These are phyloP conservation scores for Phytophthora palmivora DNA, from an alignment of 352 stramenopile genomes.

Conservation along the genomic window DNA sequence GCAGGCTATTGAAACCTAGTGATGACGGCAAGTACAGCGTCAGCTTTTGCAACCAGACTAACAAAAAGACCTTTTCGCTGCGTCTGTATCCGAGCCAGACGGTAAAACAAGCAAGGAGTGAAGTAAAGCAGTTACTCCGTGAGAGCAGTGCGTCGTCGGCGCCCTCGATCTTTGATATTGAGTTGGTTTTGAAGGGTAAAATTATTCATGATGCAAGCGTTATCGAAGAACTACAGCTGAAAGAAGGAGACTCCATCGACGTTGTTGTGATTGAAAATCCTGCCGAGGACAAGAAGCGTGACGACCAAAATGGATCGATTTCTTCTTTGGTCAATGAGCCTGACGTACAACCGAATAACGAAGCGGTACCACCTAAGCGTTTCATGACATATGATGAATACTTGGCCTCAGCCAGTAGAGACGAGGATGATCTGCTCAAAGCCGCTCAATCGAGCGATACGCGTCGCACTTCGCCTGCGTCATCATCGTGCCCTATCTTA, in stretches of 20 bases:
- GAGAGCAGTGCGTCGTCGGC: conserved; percentile 44
- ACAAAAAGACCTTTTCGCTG: conserved; percentile 75
- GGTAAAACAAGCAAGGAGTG: conserved; percentile 59
- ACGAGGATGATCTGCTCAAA: conserved; percentile 52
- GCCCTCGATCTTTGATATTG: conserved; percentile 54
- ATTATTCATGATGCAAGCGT: conserved; percentile 55
- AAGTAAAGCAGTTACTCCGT: conserved; percentile 67
- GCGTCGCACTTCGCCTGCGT: conserved; percentile 18
- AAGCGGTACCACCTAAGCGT: conserved; percentile 47
- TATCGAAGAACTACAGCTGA: conserved; percentile 63
- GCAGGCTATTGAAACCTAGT: conserved; percentile 47
- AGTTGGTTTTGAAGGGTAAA: conserved; percentile 67
- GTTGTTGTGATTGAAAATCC: conserved; percentile 77
- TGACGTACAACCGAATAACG: conserved; percentile 30
- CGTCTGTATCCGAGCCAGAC: conserved; percentile 56
- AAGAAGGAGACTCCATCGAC: conserved; percentile 70
- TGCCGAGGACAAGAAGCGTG: conserved; percentile 35
- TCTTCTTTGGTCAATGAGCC: conserved; percentile 43
- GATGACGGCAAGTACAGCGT: conserved; percentile 67
- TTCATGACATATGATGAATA: conserved; percentile 89
- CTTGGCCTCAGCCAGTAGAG: conserved; percentile 65
- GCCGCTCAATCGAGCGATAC: conserved; percentile 24
- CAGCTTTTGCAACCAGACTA: conserved; percentile 69
- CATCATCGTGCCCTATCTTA: conserved; percentile 62
- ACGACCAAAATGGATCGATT: conserved; percentile 29